phyloP scores from a whole-genome alignment of 768 basidiomycete genomes.

The Mycena amicta region DNA sequence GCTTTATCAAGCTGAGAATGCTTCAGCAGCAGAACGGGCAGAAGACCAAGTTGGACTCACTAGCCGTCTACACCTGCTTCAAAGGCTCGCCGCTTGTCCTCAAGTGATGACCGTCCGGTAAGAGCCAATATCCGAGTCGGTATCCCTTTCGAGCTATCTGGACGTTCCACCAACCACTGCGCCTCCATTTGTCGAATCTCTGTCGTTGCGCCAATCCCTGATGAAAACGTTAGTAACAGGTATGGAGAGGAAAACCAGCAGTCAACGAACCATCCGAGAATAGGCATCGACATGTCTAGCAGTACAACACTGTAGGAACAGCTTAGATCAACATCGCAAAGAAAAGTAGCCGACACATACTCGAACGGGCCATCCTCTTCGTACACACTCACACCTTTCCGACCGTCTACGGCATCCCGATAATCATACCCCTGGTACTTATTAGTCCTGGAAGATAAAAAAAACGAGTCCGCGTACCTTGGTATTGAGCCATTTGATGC shows the following conservation, averaged over 20 bases:
- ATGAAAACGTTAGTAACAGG: neutral
- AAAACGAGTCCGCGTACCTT: conserved; percentile 42
- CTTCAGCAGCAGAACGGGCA: conserved; percentile 6
- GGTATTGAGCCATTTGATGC: conserved; percentile 67
- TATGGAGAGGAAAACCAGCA: neutral
- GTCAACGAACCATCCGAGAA: conserved; percentile 82
- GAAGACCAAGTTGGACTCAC: conserved; percentile 57
- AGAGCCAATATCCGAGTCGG: conserved; percentile 76
- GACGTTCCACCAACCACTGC: conserved; percentile 31
- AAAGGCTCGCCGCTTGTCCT: conserved; percentile 90
- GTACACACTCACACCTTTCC: conserved; percentile 80
- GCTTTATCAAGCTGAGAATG: conserved; percentile 79
- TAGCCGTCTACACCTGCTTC: conserved; percentile 95
- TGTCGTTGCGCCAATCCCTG: conserved; percentile 80
- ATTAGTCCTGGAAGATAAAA: conserved; percentile 1
- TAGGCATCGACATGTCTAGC: conserved; percentile 90
- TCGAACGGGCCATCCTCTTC: conserved; percentile 79
- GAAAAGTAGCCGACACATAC: conserved; percentile 47
- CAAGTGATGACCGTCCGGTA: conserved; percentile 91
- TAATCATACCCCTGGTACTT: conserved; percentile 64
- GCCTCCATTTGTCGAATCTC: conserved; percentile 81
- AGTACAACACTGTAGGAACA: conserved; percentile 66
- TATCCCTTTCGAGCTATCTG: conserved; percentile 21
- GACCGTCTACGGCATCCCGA: conserved; percentile 81
- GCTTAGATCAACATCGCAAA: conserved; percentile 10